Conservation (phyloP, 306 rosid genomes). For the Hippophae gyantsensis region DNA sequence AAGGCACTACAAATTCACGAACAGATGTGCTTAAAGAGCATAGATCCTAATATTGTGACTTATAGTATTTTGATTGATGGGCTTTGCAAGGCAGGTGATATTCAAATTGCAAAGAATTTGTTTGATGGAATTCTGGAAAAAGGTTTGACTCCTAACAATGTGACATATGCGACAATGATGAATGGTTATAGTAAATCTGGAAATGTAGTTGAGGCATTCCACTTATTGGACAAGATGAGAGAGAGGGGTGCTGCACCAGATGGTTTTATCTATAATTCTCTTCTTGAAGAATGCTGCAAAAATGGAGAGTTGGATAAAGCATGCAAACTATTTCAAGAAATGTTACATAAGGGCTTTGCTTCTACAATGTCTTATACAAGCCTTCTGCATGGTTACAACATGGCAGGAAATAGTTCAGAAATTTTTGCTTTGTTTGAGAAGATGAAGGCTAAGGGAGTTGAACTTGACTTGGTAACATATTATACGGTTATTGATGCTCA, state of each 20-base stretch:
- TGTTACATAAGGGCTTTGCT: conserved; percentile 26
- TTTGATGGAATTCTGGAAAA: conserved; percentile 29
- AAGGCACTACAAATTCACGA: conserved; percentile 28
- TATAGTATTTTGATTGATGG: conserved; percentile 35
- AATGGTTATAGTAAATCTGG: conserved; percentile 37
- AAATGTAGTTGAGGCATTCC: conserved; percentile 28
- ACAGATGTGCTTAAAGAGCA: conserved; percentile 31
- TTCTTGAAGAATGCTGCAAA: conserved; percentile 37
- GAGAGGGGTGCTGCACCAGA: conserved; percentile 26
- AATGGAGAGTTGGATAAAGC: conserved; percentile 32
- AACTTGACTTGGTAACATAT: conserved; percentile 21
- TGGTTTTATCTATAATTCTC: conserved; percentile 23
- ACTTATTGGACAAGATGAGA: conserved; percentile 30
- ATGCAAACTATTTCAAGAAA: conserved; percentile 22
- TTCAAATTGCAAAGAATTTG: conserved; percentile 27
- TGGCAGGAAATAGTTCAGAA: conserved; percentile 20
- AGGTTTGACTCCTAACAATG: conserved; percentile 28
- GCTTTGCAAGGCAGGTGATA: conserved; percentile 35
- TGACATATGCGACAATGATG: conserved; percentile 36
- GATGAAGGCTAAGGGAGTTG: conserved; percentile 29
- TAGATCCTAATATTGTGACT: conserved; percentile 30
- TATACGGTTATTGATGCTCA: conserved; percentile 24
- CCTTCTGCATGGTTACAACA: conserved; percentile 28
- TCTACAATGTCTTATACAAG: conserved; percentile 27
- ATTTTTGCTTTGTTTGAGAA: conserved; percentile 27